Evolutionary conservation across 495 filamentous ascomycete species (phyloP), one percentile per base, ranked within the genome.

Genomic region (Glarea lozoyensis): DNA sequence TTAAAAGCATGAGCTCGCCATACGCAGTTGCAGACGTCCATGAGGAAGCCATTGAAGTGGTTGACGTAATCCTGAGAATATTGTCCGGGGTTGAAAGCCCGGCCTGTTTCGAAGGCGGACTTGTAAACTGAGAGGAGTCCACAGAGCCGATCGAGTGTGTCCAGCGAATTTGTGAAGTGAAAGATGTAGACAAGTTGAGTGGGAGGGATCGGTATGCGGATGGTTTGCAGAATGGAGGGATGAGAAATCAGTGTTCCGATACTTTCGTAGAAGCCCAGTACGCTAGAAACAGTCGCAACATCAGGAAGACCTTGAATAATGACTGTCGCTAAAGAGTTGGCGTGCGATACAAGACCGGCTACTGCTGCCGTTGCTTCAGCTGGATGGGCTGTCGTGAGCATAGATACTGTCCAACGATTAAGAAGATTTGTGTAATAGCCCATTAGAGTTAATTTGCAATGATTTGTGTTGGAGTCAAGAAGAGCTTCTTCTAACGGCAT

Each of bases 21-120:
- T 11, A 94, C 51, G 34, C 85, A 74, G 53, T 95, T 93, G 65
- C 85, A 92, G 30, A 87, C 71, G 54, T 95, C 88, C 82, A 92
- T 92, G 22, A 94, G 70, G 53, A 82, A 88, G 7, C 82, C 82
- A 59, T 95, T 95, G 64, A 92, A 90, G 16, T 73, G 67, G 31
- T 76, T 70, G 40, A 88, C 75, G 51, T 72, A 76, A 49, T 61
- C 63, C 36, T 60, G 68, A 49, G 64, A 73, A 46, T 64, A 72
- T 6, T 20, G 16, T 1, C 15, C 30, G 10, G 24, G 10, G 13
- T 39, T 56, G 2, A 44, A 22, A 0, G 66, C 63, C 60, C 82
- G 72, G 48, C 79, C 74, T 4, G 62, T 59, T 56, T 93, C 86
- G 56, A 90, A 89, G 1, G 82, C 78, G 5, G 63, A 64, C 55